Base-by-base conservation (phyloP, 345 rosid genomes). In the Bruguiera gymnorhiza region DNA sequence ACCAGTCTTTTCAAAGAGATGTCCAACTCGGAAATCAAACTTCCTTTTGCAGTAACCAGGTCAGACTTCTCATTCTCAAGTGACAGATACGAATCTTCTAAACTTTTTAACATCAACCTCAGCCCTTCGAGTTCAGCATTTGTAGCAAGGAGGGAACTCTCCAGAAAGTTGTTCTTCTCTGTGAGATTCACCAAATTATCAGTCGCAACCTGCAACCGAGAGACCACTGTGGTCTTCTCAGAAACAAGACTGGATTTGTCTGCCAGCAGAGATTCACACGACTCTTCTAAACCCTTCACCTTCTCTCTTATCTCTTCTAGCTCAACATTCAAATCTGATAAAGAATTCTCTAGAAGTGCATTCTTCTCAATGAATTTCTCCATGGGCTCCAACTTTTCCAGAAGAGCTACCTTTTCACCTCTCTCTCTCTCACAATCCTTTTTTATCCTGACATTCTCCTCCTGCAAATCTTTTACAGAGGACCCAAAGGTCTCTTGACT, bases 321-420 rank as follows among this genome's bases (percentile, higher is more conserved):
- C 85, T 96, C 97, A 21, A 82, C 87, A 71, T 88, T 92, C 89
- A 96, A 75, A 82, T 89, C 96, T 59, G 94, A 83, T 63, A 96
- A 83, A 56, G 96, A 96, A 65, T 90, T 92, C 86, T 92, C 99
- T 58, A 92, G 77, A 71, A 88, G 76, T 74, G 80, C 71, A 75
- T 92, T 95, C 78, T 92, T 88, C 86, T 88, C 86, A 34, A 83
- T 69, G 70, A 95, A 92, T 56, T 83, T 84, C 81, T 95, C 86
- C 97, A 92, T 88, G 71, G 81, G 73, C 59, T 72, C 86, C 81
- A 92, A 75, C 83, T 95, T 95, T 80, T 76, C 89, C 74, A 82
- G 67, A 71, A 92, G 85, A 66, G 70, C 77, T 23, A 50, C 72
- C 59, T 83, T 92, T 83, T 92, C 93, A 34, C 52, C 76, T 43